phyloP scores from a whole-genome alignment of 2,329 filamentous ascomycete species.

The Scortechinia acanthostroma region DNA sequence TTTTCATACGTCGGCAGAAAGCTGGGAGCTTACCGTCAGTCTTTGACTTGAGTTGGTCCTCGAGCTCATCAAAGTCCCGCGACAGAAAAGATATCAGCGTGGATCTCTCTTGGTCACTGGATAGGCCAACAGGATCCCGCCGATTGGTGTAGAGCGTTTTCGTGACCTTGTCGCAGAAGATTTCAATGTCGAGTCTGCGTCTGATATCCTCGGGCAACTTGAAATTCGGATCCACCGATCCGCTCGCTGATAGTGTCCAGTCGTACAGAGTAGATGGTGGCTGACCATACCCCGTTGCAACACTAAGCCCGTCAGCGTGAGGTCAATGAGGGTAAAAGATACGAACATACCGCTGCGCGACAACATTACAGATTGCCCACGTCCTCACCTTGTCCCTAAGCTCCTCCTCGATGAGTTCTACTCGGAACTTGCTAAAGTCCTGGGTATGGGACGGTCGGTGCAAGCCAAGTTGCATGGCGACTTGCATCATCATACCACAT shows the following conservation, averaged over 20 bases:
- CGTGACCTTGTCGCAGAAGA: slow-evolving; percentile 47
- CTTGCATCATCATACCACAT: slow-evolving; percentile 59
- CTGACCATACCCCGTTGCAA: slow-evolving; percentile 59
- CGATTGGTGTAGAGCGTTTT: slow-evolving; percentile 43
- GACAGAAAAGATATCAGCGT: slow-evolving; percentile 31
- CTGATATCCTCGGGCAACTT: slow-evolving; percentile 40
- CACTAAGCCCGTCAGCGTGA: slow-evolving; percentile 21
- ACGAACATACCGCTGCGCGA: slow-evolving; percentile 46
- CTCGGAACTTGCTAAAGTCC: slow-evolving; percentile 38
- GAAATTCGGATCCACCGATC: slow-evolving; percentile 24
- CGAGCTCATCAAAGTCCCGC: slow-evolving; percentile 36
- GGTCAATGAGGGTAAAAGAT: background rate
- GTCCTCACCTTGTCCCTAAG: slow-evolving; percentile 56
- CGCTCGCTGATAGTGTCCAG: slow-evolving; percentile 38
- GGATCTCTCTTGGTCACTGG: slow-evolving; percentile 29
- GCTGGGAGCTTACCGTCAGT: slow-evolving; percentile 22
- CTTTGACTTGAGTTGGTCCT: slow-evolving; percentile 35
- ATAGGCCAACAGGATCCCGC: slow-evolving; percentile 36
- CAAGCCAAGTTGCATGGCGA: slow-evolving; percentile 61
- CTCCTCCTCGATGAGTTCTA: slow-evolving; percentile 49
- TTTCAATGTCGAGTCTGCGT: slow-evolving; percentile 39
- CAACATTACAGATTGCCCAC: slow-evolving; percentile 61
- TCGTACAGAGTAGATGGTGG: slow-evolving; percentile 53
- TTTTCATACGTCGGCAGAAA: slow-evolving; percentile 2
- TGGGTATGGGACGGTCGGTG: slow-evolving; percentile 58